Base-by-base conservation (phyloP, 1,284 basidiomycete genomes). In the Ceratobasidium sp. region DNA sequence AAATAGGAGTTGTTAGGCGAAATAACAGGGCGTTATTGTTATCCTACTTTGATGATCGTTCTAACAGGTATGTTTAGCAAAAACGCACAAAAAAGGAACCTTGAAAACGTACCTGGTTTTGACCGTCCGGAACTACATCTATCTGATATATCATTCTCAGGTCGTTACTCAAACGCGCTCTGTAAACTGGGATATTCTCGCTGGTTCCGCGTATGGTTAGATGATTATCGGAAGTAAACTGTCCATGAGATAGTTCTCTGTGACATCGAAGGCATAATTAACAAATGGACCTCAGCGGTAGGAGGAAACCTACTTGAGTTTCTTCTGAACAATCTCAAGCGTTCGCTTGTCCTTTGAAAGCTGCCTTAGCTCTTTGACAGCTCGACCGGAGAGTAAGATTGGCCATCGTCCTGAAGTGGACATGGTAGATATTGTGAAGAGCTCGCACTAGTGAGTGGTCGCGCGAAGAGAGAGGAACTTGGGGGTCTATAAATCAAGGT, bases 111-210 rank as follows among this genome's bases (percentile, higher is more conserved):
- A 70, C 66, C 49, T 57, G 23, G 41, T 30, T 16, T 44, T 9
- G 1, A 18, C 21, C 23, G 47, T 70, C 54, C 1, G 52, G 28
- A 30, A 58, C 66, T n/a, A 70, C 3, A n/a, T 70, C 66, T 18
- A 70, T 46, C 3, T 58, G 66, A n/a, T 70, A 70, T 18, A 70
- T 58, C 6, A 70, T 70, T 43, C 66, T 41, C 11, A 70, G 26
- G 44, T 70, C 66, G 30, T 58, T 70, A 43, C 66, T 70, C 16
- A 70, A 7, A 2, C 66, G 66, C 4, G 54, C 66, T 38, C 43
- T 44, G 28, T 58, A 70, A 3, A 70, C 47, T 8, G 66, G 66
- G 26, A 70, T 70, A 14, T 58, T n/a, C 14, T 23, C 16, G 1
- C 18, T 21, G 13, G 54, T 70, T 2, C 43, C 54, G 26, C 26